These are phyloP conservation scores for Rhizopogon sp. DNA, from an alignment of 768 basidiomycete species.

Conservation along the genomic window DNA sequence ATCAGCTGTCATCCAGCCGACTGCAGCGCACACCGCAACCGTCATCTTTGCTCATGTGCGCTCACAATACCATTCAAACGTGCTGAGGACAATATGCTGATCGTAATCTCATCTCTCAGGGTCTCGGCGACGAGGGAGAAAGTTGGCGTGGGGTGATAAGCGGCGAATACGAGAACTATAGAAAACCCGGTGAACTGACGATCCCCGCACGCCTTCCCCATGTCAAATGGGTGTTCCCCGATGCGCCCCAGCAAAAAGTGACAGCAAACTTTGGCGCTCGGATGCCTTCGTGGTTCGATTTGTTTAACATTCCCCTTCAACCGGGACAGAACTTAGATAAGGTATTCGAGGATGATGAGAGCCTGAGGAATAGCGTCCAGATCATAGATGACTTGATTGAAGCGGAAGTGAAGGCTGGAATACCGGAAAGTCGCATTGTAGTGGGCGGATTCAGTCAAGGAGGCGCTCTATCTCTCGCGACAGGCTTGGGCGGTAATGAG, in stretches of 20 bases:
- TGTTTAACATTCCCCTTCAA: not conserved
- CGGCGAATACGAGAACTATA: not conserved
- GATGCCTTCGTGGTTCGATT: conserved; percentile 7
- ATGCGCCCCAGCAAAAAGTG: conserved; percentile 26
- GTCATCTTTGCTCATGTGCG: conserved; percentile 7
- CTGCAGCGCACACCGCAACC: conserved; percentile 3
- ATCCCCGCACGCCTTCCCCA: conserved; percentile 47
- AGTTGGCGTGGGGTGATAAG: not conserved
- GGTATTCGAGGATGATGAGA: conserved; percentile 36
- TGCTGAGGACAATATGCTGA: not conserved
- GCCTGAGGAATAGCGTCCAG: conserved; percentile 30
- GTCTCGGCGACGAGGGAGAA: conserved; percentile 46
- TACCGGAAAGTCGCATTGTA: conserved; percentile 37
- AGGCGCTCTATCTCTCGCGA: conserved; percentile 38
- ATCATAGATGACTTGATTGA: conserved; percentile 36
- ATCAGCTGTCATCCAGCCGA: not conserved
- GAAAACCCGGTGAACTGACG: not conserved
- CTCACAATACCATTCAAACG: not conserved
- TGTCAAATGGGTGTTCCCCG: conserved; percentile 36
- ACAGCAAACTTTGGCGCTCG: conserved; percentile 7
- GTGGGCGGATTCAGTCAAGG: conserved; percentile 49
- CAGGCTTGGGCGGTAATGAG: conserved; percentile 36
- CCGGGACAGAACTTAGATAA: conserved; percentile 9
- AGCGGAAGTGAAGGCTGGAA: conserved; percentile 36
- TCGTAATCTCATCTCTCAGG: conserved; percentile 26